Base-by-base conservation (phyloP, 1,139 yeast genomes). In the Blastobotrys proliferans region DNA sequence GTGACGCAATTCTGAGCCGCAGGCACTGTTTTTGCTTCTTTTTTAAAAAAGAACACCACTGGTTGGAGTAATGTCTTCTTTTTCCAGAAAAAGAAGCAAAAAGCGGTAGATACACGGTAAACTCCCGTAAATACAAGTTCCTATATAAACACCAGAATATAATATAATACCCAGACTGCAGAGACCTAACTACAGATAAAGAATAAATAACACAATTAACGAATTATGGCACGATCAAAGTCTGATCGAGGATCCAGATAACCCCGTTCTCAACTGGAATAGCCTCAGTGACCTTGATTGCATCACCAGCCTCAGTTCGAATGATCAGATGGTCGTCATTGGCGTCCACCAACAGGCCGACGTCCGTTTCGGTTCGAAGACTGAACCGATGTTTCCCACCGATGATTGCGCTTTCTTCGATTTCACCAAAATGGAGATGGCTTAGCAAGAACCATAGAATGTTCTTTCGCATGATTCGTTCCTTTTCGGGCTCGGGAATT, bases 401-500 rank as follows among this genome's bases (percentile, higher is more conserved):
- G 18, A 38, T 41, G 28, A 34, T 14, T 33, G 40, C 39, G 5
- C 42, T 27, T 14, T 38, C 46, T 19, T 43, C 47, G 40, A 51
- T 36, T 21, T 49, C 45, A 17, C 54, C 60, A 21, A 50, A 53
- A 14, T 56, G 55, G 19, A 63, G 44, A 40, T 63, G 68, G 43
- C 57, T 53, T 26, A 52, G 51, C 22, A 63, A 48, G 41, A 63
- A 63, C 19, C 50, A 49, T 37, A 54, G 50, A 20, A 62, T 50
- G 43, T 63, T 63, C 29, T 43, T 45, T 21, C 57, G 40, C 5
- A 60, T 60, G 8, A 49, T 44, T 13, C 50, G 48, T 37, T 63
- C 66, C 39, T 54, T 53, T 38, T 57, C 57, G 38, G 49, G 48
- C 35, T 51, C 54, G 32, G 55, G 33, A 14, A 28, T 14, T 9